Percentiles rank a stretch among this genome's conserved stretches.
phyloP scores from a whole-genome alignment of 495 filamentous ascomycete species.

The Stereocaulon alpinum region DNA sequence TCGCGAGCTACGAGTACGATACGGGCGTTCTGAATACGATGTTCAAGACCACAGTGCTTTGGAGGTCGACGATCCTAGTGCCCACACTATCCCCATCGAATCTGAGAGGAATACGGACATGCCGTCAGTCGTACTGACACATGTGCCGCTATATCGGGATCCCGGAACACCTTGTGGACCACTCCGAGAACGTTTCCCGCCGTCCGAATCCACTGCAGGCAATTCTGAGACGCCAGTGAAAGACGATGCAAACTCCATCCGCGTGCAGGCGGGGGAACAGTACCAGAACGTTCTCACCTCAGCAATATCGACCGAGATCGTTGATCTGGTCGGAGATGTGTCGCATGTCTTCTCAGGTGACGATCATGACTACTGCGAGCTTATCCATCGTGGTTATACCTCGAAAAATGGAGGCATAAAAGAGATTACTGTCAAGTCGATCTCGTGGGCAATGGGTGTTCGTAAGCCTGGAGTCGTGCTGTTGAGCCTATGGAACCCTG shows the following conservation, averaged over 20 bases:
- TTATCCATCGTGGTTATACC: constrained; percentile 60
- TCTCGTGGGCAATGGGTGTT: constrained; percentile 97
- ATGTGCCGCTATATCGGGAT: constrained; percentile 79
- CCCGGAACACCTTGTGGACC: constrained; percentile 82
- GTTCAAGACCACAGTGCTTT: constrained; percentile 39
- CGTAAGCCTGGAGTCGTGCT: constrained; percentile 77
- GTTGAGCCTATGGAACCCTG: constrained; percentile 83
- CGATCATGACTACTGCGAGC: constrained; percentile 96
- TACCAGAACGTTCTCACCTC: constrained; percentile 89
- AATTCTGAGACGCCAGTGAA: constrained; percentile 44
- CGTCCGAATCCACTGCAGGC: constrained; percentile 41
- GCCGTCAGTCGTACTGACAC: constrained; percentile 77
- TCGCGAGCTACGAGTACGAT: constrained; percentile 32
- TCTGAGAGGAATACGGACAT: constrained; percentile 36
- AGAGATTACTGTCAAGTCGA: constrained; percentile 90
- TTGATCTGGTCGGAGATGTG: constrained; percentile 66
- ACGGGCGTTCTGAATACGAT: constrained; percentile 35
- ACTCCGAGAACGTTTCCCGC: constrained; percentile 71
- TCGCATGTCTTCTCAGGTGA: constrained; percentile 84
- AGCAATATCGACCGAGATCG: constrained; percentile 58
- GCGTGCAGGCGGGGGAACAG: constrained; percentile 69
- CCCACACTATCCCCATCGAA: constrained; percentile 3
- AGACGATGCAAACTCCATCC: constrained; percentile 70
- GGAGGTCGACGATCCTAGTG: constrained; percentile 15
- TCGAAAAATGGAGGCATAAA: constrained; percentile 51